phyloP scores from a whole-genome alignment of 164 flowering plant species.

The Umbellularia californica region DNA sequence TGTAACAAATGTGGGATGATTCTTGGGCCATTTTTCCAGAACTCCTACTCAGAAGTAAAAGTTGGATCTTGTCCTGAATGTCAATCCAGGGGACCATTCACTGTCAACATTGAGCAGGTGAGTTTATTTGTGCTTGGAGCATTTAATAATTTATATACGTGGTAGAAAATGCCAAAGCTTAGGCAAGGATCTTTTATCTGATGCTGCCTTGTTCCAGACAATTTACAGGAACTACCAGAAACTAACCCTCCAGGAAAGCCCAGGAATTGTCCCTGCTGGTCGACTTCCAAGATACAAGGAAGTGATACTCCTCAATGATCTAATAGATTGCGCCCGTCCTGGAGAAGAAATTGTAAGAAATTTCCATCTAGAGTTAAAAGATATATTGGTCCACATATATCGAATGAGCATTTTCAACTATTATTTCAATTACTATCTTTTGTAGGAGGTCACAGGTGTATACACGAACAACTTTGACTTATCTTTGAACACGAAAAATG shows the following conservation, averaged over 20 bases:
- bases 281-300: slow-evolving; percentile 97
- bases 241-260: slow-evolving; percentile 93
- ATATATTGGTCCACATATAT: background rate
- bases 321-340: slow-evolving; percentile 98
- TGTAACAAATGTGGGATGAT: slow-evolving; percentile 64
- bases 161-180: background rate
- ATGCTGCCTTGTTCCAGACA: slow-evolving; percentile 46
- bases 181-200: background rate
- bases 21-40: slow-evolving; percentile 95
- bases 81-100: slow-evolving; percentile 98
- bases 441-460: slow-evolving; percentile 94
- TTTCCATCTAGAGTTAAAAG: background rate
- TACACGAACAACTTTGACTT: slow-evolving; percentile 94
- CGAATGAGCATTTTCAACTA: background rate
- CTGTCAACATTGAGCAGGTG: slow-evolving; percentile 94
- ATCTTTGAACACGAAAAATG: slow-evolving; percentile 93
- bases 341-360: slow-evolving; percentile 87
- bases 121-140: background rate
- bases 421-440: slow-evolving; percentile 2
- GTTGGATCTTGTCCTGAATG: slow-evolving; percentile 99
- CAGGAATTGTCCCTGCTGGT: slow-evolving; percentile 94
- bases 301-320: slow-evolving; percentile 93
- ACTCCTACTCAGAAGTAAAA: slow-evolving; percentile 92
- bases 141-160: background rate
- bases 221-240: slow-evolving; percentile 90